phyloP scores from a whole-genome alignment of 225 moss, liverwort and hornwort species.

The Polytrichum commune region DNA sequence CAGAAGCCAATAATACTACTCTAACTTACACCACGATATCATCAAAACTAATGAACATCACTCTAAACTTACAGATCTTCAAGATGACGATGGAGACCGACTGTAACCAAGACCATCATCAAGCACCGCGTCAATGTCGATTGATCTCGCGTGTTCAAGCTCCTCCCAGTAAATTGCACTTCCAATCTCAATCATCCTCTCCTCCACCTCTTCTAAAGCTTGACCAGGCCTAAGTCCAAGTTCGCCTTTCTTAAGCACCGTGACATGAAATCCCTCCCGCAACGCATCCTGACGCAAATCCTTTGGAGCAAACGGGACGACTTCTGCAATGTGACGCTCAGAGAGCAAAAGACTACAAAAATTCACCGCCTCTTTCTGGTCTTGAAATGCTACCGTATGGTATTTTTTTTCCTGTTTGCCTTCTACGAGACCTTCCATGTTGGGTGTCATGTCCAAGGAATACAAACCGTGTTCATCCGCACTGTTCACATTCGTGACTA shows the following conservation, averaged over 20 bases:
- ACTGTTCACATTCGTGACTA: constrained; percentile 44
- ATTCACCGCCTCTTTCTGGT: constrained; percentile 86
- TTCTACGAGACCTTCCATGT: constrained; percentile 43
- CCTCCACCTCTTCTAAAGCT: constrained; percentile 88
- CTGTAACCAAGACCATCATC: constrained; percentile 96
- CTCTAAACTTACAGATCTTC: not conserved
- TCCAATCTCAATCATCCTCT: constrained; percentile 72
- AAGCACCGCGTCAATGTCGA: constrained; percentile 83
- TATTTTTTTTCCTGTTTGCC: constrained; percentile 23
- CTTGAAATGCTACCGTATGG: constrained; percentile 91
- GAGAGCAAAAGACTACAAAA: constrained; percentile 66
- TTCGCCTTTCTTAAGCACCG: constrained; percentile 86
- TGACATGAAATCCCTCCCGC: constrained; percentile 76
- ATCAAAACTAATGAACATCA: too few species aligned
- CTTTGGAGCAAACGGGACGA: constrained; percentile 74
- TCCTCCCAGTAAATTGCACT: constrained; percentile 79
- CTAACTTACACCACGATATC: too few species aligned
- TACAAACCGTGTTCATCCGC: constrained; percentile 57
- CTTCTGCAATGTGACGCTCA: constrained; percentile 60
- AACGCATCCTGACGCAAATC: constrained; percentile 79
- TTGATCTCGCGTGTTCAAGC: constrained; percentile 56
- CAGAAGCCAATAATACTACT: too few species aligned
- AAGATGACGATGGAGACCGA: constrained; percentile 9
- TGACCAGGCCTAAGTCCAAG: constrained; percentile 72
- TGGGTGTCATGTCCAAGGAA: constrained; percentile 77